phyloP scores from a whole-genome alignment of 140 eudicot species.

The Erigeron philadelphicus region DNA sequence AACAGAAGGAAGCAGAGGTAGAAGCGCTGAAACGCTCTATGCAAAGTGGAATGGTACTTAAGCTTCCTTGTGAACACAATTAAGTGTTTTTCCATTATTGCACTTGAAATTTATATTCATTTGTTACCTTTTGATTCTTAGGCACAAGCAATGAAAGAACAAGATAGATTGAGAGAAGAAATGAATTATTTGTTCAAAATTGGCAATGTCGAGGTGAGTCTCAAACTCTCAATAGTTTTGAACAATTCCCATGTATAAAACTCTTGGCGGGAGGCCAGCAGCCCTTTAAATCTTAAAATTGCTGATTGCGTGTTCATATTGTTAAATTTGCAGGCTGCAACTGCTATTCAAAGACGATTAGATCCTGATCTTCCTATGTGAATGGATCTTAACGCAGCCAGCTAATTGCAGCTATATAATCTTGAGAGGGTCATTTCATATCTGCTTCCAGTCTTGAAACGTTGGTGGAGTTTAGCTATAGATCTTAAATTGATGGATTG shows the following conservation, averaged over 20 bases:
- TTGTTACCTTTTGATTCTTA: constrained; percentile 22
- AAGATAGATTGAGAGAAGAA: constrained; percentile 82
- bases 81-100: neutral
- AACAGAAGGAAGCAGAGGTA: constrained; percentile 67
- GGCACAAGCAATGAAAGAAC: constrained; percentile 99
- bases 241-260: neutral
- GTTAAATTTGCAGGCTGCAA: constrained; percentile 62
- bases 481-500: neutral
- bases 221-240: neutral
- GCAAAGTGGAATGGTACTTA: constrained; percentile 86
- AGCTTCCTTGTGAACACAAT: neutral
- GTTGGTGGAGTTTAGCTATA: neutral
- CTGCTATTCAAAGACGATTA: constrained; percentile 88
- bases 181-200: constrained; percentile 81
- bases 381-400: constrained; percentile 5
- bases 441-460: neutral
- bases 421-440: neutral
- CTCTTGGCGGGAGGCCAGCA: neutral
- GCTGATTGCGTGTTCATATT: constrained; percentile 15
- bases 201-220: constrained; percentile 82
- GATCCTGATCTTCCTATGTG: constrained; percentile 84
- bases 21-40: constrained; percentile 65
- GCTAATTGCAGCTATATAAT: neutral
- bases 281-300: neutral
- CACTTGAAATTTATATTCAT: constrained; percentile 10